These are phyloP conservation scores for Cyberlindnera mississippiensis DNA, from an alignment of 805 yeast genomes.

Conservation along the genomic window DNA sequence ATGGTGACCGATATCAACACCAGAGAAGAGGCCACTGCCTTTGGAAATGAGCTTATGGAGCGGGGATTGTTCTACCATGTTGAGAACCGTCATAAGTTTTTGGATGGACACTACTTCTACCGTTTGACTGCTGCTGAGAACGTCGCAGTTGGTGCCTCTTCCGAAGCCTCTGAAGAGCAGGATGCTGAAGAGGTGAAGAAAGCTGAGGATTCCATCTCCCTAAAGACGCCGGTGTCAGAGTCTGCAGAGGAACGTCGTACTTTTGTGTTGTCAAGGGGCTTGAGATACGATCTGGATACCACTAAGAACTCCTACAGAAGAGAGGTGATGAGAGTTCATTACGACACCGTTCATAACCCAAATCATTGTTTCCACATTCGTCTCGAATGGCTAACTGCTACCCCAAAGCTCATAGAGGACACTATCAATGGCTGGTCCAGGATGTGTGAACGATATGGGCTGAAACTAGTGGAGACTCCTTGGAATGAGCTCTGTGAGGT, in stretches of 20 bases:
- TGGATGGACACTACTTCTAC: slow-evolving; percentile 93
- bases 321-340: slow-evolving; percentile 78
- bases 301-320: slow-evolving; percentile 65
- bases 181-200: slow-evolving; percentile 6
- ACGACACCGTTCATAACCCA: slow-evolving; percentile 90
- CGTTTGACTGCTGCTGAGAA: slow-evolving; percentile 10
- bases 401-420: slow-evolving; percentile 82
- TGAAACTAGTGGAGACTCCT: slow-evolving; percentile 81
- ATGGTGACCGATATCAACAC: slow-evolving; percentile 75
- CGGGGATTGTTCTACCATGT: slow-evolving; percentile 76
- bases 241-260: slow-evolving; percentile 19
- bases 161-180: no score
- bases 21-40: slow-evolving; percentile 77
- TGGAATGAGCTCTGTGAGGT: slow-evolving; percentile 81
- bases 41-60: slow-evolving; percentile 75
- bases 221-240: slow-evolving; percentile 16
- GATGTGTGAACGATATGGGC: slow-evolving; percentile 79
- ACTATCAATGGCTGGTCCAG: slow-evolving; percentile 73
- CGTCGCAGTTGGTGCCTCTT: no score
- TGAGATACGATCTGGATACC: slow-evolving; percentile 75
- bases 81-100: slow-evolving; percentile 72
- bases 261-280: slow-evolving; percentile 62
- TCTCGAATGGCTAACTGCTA: slow-evolving; percentile 88
- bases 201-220: neutral
- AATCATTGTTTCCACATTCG: slow-evolving; percentile 91